Percentiles rank a stretch among this genome's conserved stretches.
phyloP scores from a whole-genome alignment of 345 rosid genomes.

The Gossypium arboreum region DNA sequence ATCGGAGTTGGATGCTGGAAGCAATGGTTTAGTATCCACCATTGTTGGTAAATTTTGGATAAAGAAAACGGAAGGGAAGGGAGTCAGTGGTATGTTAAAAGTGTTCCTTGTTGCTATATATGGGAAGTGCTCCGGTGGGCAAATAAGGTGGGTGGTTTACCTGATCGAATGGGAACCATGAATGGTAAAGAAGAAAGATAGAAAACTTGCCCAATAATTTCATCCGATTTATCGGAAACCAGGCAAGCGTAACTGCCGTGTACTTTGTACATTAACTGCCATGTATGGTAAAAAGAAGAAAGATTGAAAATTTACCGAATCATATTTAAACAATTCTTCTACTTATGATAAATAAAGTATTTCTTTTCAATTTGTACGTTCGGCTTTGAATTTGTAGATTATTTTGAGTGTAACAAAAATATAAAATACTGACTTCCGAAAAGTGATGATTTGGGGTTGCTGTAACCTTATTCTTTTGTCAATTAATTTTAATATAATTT shows the following conservation, averaged over 20 bases:
- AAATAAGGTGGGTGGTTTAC: neutral
- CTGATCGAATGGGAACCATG: neutral
- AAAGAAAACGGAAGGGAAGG: neutral
- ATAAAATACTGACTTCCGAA: neutral
- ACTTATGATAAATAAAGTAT: neutral
- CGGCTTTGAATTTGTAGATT: neutral
- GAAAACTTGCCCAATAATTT: neutral
- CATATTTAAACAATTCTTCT: neutral
- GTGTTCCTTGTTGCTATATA: neutral
- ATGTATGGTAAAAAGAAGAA: neutral
- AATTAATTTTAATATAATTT: too few species aligned
- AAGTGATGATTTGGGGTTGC: neutral
- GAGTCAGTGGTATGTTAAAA: too few species aligned
- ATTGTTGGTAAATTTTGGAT: slow-evolving; percentile 12
- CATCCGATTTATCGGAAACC: neutral
- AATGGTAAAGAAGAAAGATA: neutral
- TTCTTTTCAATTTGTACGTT: neutral
- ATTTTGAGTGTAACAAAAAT: neutral
- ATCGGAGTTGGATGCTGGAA: slow-evolving; percentile 18
- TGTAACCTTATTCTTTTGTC: neutral
- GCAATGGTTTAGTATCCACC: slow-evolving; percentile 19
- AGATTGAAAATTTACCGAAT: neutral
- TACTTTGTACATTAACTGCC: neutral
- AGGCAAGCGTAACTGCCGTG: neutral
- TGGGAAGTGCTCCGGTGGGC: neutral